These are phyloP conservation scores for Omphalea diandra DNA, from an alignment of 441 rosid genomes.

Conservation along the genomic window DNA sequence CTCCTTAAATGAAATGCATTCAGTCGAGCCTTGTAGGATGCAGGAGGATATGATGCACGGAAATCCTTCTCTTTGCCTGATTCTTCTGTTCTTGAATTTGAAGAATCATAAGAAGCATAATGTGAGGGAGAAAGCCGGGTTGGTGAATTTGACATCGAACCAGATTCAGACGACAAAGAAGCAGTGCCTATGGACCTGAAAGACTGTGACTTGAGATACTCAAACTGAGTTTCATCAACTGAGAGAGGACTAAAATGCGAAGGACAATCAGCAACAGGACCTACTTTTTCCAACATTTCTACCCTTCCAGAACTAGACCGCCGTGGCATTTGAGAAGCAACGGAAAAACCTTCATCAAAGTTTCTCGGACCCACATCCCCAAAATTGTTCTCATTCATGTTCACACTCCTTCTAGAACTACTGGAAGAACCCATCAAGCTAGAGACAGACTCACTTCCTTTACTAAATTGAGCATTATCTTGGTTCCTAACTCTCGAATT, in stretches of 20 bases:
- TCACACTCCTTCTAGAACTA: conserved; percentile 25
- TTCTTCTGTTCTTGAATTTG: conserved; percentile 41
- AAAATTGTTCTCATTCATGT: conserved; percentile 22
- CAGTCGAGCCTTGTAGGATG: conserved; percentile 35
- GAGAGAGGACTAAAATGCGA: conserved; percentile 54
- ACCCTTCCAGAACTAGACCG: conserved; percentile 38
- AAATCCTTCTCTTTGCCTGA: conserved; percentile 35
- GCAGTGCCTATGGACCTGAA: conserved; percentile 39
- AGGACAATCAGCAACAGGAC: conserved; percentile 18
- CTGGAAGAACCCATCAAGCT: conserved; percentile 28
- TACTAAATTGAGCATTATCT: conserved; percentile 25
- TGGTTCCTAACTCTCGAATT: conserved; percentile 29
- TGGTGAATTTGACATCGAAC: conserved; percentile 43
- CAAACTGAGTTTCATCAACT: conserved; percentile 54
- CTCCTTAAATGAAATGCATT: conserved; percentile 50
- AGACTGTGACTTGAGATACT: conserved; percentile 41
- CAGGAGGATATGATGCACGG: conserved; percentile 38
- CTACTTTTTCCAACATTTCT: conserved; percentile 34
- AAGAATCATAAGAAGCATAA: conserved; percentile 42
- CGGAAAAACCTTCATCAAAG: conserved; percentile 30
- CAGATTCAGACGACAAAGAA: conserved; percentile 41
- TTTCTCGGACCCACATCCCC: conserved; percentile 33
- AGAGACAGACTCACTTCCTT: conserved; percentile 34
- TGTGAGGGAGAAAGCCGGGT: conserved; percentile 43
- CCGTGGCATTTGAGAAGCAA: conserved; percentile 42